These are phyloP conservation scores for Sphagnum tenellum DNA, from an alignment of 225 moss, liverwort and hornwort genomes.

Conservation along the genomic window DNA sequence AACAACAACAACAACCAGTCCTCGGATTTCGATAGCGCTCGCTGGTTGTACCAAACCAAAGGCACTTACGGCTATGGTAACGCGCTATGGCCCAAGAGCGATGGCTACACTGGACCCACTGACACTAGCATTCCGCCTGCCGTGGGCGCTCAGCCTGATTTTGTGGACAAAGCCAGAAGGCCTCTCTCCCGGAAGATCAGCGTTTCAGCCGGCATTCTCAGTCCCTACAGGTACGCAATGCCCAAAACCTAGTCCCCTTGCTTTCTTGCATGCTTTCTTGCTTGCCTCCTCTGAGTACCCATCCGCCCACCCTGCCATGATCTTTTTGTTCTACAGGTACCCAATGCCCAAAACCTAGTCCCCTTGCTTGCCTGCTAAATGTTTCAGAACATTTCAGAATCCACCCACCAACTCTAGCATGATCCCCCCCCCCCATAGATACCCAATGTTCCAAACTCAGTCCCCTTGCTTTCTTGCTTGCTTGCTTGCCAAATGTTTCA, in stretches of 20 bases:
- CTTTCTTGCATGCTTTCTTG: too few relatives aligned
- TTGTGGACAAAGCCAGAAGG: constrained; percentile 26
- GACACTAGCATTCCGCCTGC: background rate
- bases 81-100: constrained; percentile 47
- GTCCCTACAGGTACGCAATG: constrained; percentile 29
- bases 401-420: too few relatives aligned
- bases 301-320: background rate
- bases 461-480: too few relatives aligned
- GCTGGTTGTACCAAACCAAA: constrained; percentile 45
- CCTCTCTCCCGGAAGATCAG: constrained; percentile 32
- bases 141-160: constrained; percentile 18
- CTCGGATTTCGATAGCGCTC: constrained; percentile 60
- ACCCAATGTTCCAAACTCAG: too few relatives aligned
- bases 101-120: constrained; percentile 19
- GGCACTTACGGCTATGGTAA: constrained; percentile 50
- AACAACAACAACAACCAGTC: constrained; percentile 56
- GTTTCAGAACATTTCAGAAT: too few relatives aligned
- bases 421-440: too few relatives aligned
- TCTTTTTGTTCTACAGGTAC: too few relatives aligned
- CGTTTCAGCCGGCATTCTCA: constrained; percentile 35
- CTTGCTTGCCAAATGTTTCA: too few relatives aligned
- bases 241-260: too few relatives aligned
- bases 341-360: too few relatives aligned
- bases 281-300: background rate
- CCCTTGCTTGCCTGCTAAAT: too few relatives aligned